These are phyloP conservation scores for Mycena sanguinolenta DNA, from an alignment of 768 basidiomycete genomes.

Conservation along the genomic window DNA sequence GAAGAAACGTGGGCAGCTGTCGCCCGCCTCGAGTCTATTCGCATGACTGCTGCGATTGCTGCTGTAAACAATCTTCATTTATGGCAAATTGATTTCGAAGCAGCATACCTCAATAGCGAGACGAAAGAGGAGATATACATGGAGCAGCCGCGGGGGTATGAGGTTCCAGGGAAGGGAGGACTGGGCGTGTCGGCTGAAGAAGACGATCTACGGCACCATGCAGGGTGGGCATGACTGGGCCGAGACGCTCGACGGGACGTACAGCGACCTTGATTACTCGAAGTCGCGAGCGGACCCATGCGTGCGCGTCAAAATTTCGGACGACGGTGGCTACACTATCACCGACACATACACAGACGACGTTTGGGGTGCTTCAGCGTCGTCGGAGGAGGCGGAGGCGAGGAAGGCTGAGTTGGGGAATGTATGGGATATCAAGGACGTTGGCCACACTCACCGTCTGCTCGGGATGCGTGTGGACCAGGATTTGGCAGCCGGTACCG, in stretches of 20 bases:
- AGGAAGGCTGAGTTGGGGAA: neutral
- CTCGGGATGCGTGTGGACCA: neutral
- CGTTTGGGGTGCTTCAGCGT: neutral
- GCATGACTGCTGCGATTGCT: constrained; percentile 5
- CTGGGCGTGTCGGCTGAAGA: constrained; percentile 11
- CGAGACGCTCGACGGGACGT: neutral
- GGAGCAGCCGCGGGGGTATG: constrained; percentile 13
- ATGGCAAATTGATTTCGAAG: constrained; percentile 14
- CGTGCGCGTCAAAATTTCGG: neutral
- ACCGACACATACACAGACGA: constrained; percentile 10
- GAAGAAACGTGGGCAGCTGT: neutral
- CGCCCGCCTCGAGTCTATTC: neutral
- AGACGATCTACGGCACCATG: constrained; percentile 17
- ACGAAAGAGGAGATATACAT: constrained; percentile 21
- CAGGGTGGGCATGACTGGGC: constrained; percentile 13
- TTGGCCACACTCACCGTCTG: neutral
- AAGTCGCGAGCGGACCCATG: constrained; percentile 9
- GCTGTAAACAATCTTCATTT: neutral
- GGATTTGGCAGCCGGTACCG: constrained; percentile 1
- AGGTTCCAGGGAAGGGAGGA: constrained; percentile 3
- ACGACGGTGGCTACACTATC: too few relatives aligned
- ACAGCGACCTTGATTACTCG: constrained; percentile 6
- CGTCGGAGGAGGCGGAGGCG: neutral
- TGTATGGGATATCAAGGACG: constrained; percentile 13
- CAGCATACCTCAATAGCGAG: constrained; percentile 15